phyloP scores from a whole-genome alignment of 78 protist species.

The Andalucia godoyi region DNA sequence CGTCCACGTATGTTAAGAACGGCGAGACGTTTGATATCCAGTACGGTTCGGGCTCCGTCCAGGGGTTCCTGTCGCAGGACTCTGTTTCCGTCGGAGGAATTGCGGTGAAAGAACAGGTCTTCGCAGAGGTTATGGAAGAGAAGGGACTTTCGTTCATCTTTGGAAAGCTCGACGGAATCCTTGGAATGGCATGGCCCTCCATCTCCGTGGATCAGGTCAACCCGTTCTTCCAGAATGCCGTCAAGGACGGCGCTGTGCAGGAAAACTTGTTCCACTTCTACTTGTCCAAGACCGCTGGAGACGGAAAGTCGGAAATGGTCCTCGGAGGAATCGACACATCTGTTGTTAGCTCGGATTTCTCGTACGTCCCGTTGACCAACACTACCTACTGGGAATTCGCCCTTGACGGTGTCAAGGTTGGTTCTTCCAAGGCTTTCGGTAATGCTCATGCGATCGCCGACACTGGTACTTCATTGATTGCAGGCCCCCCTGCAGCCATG shows the following conservation, averaged over 20 bases:
- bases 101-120: conserved; percentile 35
- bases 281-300: conserved; percentile 41
- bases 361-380: conserved; percentile 60
- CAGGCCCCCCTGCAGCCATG: conserved; percentile 63
- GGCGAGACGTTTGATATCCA: conserved; percentile 70
- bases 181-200: conserved; percentile 78
- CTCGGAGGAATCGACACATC: conserved; percentile 74
- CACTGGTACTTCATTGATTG: conserved; percentile 89
- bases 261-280: conserved; percentile 68
- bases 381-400: conserved; percentile 66
- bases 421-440: background rate
- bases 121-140: conserved; percentile 84
- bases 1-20: conserved; percentile 60
- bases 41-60: conserved; percentile 86
- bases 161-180: conserved; percentile 39
- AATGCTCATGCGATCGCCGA: conserved; percentile 73
- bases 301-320: conserved; percentile 64
- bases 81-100: conserved; percentile 62
- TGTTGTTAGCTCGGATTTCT: conserved; percentile 49
- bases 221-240: conserved; percentile 67
- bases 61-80: conserved; percentile 70
- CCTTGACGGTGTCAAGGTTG: background rate
- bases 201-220: conserved; percentile 76
- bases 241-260: conserved; percentile 44
- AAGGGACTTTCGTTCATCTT: conserved; percentile 72